Conservation (phyloP, 2,329 filamentous ascomycete species). For the Arachnomyces sp. region DNA sequence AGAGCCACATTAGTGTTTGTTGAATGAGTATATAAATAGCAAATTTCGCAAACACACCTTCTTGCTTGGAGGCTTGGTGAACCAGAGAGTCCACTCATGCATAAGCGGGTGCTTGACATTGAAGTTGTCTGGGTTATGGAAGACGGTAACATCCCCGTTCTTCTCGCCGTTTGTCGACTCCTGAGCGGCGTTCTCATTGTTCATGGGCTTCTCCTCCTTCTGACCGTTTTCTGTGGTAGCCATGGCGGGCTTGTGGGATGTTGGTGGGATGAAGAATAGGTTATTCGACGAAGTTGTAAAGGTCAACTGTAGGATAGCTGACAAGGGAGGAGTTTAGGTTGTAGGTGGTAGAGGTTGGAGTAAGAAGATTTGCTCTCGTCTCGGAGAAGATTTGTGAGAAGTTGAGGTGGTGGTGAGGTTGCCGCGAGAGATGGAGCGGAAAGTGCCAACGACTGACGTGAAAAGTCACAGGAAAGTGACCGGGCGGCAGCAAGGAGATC, state of each 20-base stretch:
- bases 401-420: not conserved
- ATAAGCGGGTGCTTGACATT: conserved; percentile 98
- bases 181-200: conserved; percentile 50
- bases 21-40: conserved; percentile 2
- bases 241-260: conserved; percentile 22
- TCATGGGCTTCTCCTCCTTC: conserved; percentile 26
- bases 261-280: conserved; percentile 9
- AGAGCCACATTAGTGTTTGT: conserved; percentile 2
- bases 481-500: not conserved
- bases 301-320: not conserved
- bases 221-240: conserved; percentile 31
- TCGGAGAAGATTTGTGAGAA: not conserved
- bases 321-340: not conserved
- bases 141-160: conserved; percentile 74
- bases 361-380: not conserved
- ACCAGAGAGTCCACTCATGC: conserved; percentile 98
- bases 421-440: conserved; percentile 2
- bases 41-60: conserved; percentile 54
- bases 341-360: not conserved
- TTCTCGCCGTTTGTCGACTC: conserved; percentile 36
- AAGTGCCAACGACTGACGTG: conserved; percentile 8
- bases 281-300: conserved; percentile 6
- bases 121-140: conserved; percentile 98
- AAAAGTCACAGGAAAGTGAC: conserved; percentile 1
- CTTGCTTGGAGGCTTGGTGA: conserved; percentile 93